Base-by-base conservation (phyloP, 116 monocot species). In the Zostera marina region DNA sequence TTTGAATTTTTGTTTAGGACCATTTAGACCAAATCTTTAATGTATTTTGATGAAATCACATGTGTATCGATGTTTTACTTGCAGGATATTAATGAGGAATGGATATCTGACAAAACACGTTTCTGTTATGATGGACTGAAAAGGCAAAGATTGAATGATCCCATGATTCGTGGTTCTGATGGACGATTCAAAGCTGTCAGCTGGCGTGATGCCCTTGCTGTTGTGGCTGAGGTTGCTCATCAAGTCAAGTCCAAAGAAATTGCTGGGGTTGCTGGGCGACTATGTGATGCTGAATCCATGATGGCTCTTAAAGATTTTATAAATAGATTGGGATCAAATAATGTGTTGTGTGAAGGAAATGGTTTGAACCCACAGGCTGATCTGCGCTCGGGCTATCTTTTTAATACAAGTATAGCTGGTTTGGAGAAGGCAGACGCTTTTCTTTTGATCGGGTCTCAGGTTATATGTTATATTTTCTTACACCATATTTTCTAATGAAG, bases 231-330 rank as follows among this genome's bases (percentile, higher is more conserved):
- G 69, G 86, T 85, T 69, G 71, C 74, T 57, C 77, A 80, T 64
- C 76, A 90, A 69, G 98, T 98, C 65, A 82, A 83, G 56, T 76
- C 90, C 49, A 76, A 86, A 56, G 98, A 98, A 76, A 98, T 98
- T 52, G 79, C 86, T 70, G 98, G 98, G 60, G 75, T 98, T 69
- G 90, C 98, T 54, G 98, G 98, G 4, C 73, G 78, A 60, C 89
- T 98, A 60, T 98, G 89, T 62, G 98, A 98, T 73, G 98, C 98
- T 52, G 98, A 98, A 69, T 98, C 98, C 53, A 98, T 98, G 98
- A 90, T 98, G 57, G 90, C 98, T 39, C 60, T 98, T 19, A 98
- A 98, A 73, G 98, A 98, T 78, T 79, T 98, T 41, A 52, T 98
- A 25, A 89, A 90, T 72, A 83, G 70, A 64, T 67, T 98, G 74